Conservation (phyloP, 1,139 yeast genomes). For the Lodderomyces theae region DNA sequence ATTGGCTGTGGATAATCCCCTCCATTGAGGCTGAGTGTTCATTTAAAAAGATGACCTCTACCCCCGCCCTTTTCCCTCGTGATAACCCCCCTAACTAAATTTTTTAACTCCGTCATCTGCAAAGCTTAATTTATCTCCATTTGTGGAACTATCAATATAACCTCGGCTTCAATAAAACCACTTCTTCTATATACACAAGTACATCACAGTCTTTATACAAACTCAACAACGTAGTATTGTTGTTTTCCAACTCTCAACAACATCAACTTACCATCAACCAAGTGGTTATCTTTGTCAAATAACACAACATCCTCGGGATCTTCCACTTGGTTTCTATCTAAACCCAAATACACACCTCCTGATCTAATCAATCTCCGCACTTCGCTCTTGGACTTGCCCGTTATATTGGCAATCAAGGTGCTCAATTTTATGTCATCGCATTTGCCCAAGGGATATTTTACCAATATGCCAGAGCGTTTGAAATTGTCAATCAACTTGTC, state of each 20-base stretch:
- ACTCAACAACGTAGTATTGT: slow-evolving; percentile 54
- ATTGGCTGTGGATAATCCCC: too few species aligned
- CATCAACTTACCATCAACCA: slow-evolving; percentile 60
- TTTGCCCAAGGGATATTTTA: slow-evolving; percentile 12
- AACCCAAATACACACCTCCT: slow-evolving; percentile 75
- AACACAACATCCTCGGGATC: slow-evolving; percentile 51
- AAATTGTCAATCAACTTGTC: slow-evolving; percentile 59
- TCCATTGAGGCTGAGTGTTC: too few species aligned
- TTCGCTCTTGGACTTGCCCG: slow-evolving; percentile 47
- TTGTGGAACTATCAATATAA: background rate
- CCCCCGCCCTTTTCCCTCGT: too few species aligned
- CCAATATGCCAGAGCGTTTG: slow-evolving; percentile 58
- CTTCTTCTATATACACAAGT: background rate
- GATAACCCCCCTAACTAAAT: too few species aligned
- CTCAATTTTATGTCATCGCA: slow-evolving; percentile 39
- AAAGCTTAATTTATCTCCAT: background rate
- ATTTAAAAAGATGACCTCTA: too few species aligned
- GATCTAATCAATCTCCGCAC: slow-evolving; percentile 61
- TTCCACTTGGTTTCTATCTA: slow-evolving; percentile 51
- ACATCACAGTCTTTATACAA: slow-evolving; percentile 19
- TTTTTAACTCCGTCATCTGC: too few species aligned
- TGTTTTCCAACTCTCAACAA: slow-evolving; percentile 77
- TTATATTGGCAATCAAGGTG: slow-evolving; percentile 36
- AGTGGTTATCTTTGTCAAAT: slow-evolving; percentile 42
- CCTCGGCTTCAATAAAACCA: background rate